Conservation (phyloP, 306 rosid species). For the Trichosanthes truncata region DNA sequence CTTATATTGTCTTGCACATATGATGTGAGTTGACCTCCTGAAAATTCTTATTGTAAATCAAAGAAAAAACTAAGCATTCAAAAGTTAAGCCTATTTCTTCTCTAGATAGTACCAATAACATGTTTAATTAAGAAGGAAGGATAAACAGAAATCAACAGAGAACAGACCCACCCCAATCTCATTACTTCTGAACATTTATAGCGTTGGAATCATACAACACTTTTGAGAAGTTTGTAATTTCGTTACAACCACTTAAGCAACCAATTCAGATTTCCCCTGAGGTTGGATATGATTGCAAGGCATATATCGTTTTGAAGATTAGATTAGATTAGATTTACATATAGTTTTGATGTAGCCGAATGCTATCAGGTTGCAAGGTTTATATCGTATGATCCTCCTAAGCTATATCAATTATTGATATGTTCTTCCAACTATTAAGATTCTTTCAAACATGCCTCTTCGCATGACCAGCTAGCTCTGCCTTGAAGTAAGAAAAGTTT, state of each 20-base stretch:
- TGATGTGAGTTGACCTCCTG: not conserved
- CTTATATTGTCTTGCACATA: not conserved
- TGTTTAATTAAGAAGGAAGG: not conserved
- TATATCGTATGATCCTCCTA: not conserved
- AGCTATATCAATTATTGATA: not conserved
- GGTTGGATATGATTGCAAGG: not conserved
- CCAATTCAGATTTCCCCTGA: not conserved
- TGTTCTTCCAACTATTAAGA: not conserved
- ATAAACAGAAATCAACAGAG: not conserved
- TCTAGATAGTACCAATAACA: not conserved
- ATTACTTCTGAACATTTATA: not conserved
- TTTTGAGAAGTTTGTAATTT: not conserved
- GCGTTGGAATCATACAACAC: not conserved
- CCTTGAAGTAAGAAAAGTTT: not conserved
- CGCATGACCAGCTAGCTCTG: not conserved
- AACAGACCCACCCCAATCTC: not conserved
- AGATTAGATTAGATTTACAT: not conserved
- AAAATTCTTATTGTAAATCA: not conserved
- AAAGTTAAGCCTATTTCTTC: not conserved
- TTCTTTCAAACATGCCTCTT: not conserved
- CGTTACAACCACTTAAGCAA: not conserved
- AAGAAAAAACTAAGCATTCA: not conserved
- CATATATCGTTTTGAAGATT: not conserved
- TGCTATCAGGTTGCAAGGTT: slow-evolving; percentile 6
- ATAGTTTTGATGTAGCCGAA: not conserved